A percentile compares a stretch with the other conserved stretches of the same genome.
Conservation (phyloP, 495 filamentous ascomycete species). For the Annulohypoxylon nitens region DNA sequence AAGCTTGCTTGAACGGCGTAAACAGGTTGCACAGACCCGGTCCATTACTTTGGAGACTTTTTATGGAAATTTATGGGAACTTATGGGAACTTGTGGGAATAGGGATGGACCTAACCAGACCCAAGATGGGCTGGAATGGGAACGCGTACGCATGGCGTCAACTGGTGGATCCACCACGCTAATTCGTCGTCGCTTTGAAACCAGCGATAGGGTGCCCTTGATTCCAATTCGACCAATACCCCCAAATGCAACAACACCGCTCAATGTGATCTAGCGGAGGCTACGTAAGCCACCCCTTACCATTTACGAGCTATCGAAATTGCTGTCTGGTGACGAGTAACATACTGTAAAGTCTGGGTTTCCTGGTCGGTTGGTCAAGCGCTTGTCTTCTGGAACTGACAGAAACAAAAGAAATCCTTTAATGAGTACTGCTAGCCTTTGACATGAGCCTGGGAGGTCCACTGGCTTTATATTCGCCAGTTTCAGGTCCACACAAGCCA, state of each 20-base stretch:
- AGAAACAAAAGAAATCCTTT: not conserved
- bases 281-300: constrained; percentile 31
- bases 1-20: constrained; percentile 41
- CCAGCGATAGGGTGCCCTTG: not conserved
- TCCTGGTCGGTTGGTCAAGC: not conserved
- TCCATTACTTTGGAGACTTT: constrained; percentile 14
- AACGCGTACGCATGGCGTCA: constrained; percentile 39
- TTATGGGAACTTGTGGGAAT: constrained; percentile 3
- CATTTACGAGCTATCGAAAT: constrained; percentile 17
- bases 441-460: constrained; percentile 16
- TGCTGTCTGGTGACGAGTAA: constrained; percentile 4
- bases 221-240: constrained; percentile 23
- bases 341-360: not conserved
- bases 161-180: constrained; percentile 26
- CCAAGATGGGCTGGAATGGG: not conserved
- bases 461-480: constrained; percentile 20
- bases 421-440: not conserved
- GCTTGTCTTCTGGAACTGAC: not conserved
- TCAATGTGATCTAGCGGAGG: constrained; percentile 12
- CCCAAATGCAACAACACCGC: not conserved
- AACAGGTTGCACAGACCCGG: constrained; percentile 8
- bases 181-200: constrained; percentile 14
- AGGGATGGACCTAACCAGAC: not conserved
- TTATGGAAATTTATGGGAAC: constrained; percentile 1
- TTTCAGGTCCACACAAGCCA: constrained; percentile 26